Percentiles rank a stretch among this genome's conserved stretches.
phyloP scores from a whole-genome alignment of 1,139 yeast genomes.

The Geotrichum reessii region DNA sequence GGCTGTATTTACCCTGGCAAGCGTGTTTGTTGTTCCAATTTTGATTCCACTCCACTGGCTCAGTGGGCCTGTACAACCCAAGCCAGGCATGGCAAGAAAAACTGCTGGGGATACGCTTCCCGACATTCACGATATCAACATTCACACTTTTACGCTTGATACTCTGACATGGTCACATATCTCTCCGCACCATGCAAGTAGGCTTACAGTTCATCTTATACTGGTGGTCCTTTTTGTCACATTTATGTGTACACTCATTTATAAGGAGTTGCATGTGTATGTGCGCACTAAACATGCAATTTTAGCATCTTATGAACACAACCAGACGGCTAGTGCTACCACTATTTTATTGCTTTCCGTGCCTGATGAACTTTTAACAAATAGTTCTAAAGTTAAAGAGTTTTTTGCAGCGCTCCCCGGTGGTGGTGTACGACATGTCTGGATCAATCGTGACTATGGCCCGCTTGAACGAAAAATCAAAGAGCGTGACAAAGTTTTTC shows the following conservation, averaged over 20 bases:
- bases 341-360: slow-evolving; percentile 30
- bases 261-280: slow-evolving; percentile 27
- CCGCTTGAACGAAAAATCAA: slow-evolving; percentile 22
- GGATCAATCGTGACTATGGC: slow-evolving; percentile 32
- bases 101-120: not conserved
- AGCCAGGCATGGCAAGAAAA: not conserved
- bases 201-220: slow-evolving; percentile 29
- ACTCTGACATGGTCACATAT: slow-evolving; percentile 30
- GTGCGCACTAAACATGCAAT: slow-evolving; percentile 26
- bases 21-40: slow-evolving; percentile 24
- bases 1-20: slow-evolving; percentile 20
- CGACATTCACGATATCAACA: not conserved
- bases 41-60: slow-evolving; percentile 29
- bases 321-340: slow-evolving; percentile 25
- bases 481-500: slow-evolving; percentile 20
- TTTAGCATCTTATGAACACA: slow-evolving; percentile 22
- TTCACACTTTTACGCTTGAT: slow-evolving; percentile 23
- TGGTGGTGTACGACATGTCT: slow-evolving; percentile 25
- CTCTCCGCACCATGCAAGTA: slow-evolving; percentile 20
- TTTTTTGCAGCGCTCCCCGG: slow-evolving; percentile 26
- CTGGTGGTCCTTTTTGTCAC: slow-evolving; percentile 22
- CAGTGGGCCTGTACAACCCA: not conserved
- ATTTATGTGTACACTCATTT: slow-evolving; percentile 22
- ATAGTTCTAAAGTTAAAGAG: slow-evolving; percentile 20
- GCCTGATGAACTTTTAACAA: slow-evolving; percentile 18